Evolutionary conservation across 2,329 filamentous ascomycete species (phyloP), one percentile per base, ranked within the genome.

Genomic region (Verticillium longisporum): DNA sequence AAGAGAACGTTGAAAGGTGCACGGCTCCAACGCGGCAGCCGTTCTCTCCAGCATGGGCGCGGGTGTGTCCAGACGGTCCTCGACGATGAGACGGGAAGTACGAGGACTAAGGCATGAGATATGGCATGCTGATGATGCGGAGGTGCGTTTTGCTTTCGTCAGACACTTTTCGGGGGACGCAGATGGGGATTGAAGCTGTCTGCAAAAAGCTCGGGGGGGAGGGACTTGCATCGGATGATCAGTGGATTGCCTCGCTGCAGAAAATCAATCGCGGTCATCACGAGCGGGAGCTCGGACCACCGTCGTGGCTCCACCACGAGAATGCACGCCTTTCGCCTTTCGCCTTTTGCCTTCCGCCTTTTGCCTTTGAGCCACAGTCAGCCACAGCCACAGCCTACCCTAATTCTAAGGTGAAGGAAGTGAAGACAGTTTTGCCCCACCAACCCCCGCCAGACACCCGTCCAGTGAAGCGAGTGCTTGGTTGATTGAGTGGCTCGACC

Each of bases 31-130:
- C 71, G 75, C 78, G 63, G 79, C 78, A 50, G 81, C 80, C 61
- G 82, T 83, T 78, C 82, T 80, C 77, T 85, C 83, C 68, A 85
- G 80, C 82, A 85, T 84, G 72, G 74, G 76, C 45, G 45, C 45
- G 45, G 45, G 45, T 50, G 45, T 50, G 45, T 50, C 45, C 45
- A 50, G 45, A 50, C 45, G 45, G 45, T 50, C 38, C 38, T 45
- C 45, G 45, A 50, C 45, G 9, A 45, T 45, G 38, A 45, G 38
- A 45, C 38, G 38, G 26, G 45, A 26, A 50, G 21, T 50, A 26
- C 45, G 45, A 18, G 45, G 45, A 26, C 45, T 50, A 50, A 50
- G 45, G 45, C 45, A 50, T 50, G n/a, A 18, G 18, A 26, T 50
- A 18, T 50, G n/a, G 45, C 45, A 50, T 50, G n/a, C 45, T 50